Percentiles rank a stretch among this genome's conserved stretches.
These are phyloP conservation scores for Osmanthus fragrans DNA, from an alignment of 257 asterid species.

Conservation along the genomic window DNA sequence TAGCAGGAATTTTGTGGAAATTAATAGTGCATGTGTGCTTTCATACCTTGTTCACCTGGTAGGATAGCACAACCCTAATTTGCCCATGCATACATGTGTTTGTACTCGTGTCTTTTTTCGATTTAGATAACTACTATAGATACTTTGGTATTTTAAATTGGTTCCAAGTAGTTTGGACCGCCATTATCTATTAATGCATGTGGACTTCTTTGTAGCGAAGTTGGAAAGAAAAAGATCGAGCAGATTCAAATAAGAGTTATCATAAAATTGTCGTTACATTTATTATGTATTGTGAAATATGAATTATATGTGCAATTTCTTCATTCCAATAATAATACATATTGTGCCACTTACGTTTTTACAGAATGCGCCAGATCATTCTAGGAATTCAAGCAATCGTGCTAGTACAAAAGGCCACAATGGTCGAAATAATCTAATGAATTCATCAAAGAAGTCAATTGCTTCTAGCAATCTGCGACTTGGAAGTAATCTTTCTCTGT, in stretches of 20 bases:
- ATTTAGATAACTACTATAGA: not conserved
- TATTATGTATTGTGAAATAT: not conserved
- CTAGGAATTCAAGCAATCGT: constrained; percentile 41
- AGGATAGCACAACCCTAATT: not conserved
- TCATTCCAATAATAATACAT: constrained; percentile 8
- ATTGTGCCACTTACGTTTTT: constrained; percentile 24
- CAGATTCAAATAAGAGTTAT: not conserved
- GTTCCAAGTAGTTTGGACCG: not conserved
- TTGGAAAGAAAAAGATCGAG: not conserved
- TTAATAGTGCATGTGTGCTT: not conserved
- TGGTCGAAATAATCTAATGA: constrained; percentile 36
- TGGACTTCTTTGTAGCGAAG: not conserved
- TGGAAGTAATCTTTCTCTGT: constrained; percentile 49
- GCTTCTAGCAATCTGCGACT: constrained; percentile 47
- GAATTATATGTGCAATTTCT: constrained; percentile 9
- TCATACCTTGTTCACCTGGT: not conserved
- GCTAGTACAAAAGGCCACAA: constrained; percentile 35
- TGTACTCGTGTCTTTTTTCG: not conserved
- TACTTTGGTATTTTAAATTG: not conserved
- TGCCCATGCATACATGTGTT: not conserved
- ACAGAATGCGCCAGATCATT: constrained; percentile 67
- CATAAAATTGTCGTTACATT: not conserved
- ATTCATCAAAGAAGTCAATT: constrained; percentile 32
- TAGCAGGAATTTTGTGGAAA: not conserved
- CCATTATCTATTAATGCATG: not conserved